Base-by-base conservation (phyloP, 129 eudicot species). In the Dittrichia graveolens region DNA sequence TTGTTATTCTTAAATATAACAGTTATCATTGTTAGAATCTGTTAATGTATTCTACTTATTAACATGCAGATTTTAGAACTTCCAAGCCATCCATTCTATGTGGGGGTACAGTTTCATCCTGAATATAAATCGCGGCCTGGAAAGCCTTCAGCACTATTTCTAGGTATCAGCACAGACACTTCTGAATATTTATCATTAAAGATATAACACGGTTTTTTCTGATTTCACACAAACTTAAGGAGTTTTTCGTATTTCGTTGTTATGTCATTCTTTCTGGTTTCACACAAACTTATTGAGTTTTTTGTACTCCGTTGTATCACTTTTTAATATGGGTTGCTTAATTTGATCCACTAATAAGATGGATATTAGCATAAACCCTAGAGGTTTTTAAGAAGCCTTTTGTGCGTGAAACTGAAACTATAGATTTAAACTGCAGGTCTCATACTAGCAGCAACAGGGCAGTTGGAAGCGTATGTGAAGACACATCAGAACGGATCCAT, bases 41-140 rank as follows among this genome's bases (percentile, higher is more conserved):
- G 48, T 41, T 54, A 10, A 38, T 11, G n/a, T 49, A 42, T 48
- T 50, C 8, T 31, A 15, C 18, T 13, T 55, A 39, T 40, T 14
- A 8, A 60, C 67, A 52, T 82, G 80, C 85, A 94, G 98, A 81
- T 94, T 37, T 71, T 94, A 65, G 98, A 94, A 81, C 84, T 94
- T 75, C 80, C 82, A 18, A 70, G 77, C 72, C 98, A 94, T 80
- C 96, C 96, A 18, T 94, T 65, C 65, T 94, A 90, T 75, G 95
- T 94, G 16, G 98, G 98, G 7, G 98, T 85, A 68, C 98, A 94
- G 81, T 94, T 94, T 68, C 98, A 94, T 83, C 98, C 98, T 5
- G 98, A 94, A 82, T 94, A 68, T 50, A 94, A 94, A 77, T 94
- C 98, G n/a, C 85, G 98, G 8, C 98, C 98, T 54, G 98, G 96